Percentiles rank a stretch among this genome's conserved stretches.
Conservation (phyloP, 768 basidiomycete species). For the Ephemerocybe angulata region DNA sequence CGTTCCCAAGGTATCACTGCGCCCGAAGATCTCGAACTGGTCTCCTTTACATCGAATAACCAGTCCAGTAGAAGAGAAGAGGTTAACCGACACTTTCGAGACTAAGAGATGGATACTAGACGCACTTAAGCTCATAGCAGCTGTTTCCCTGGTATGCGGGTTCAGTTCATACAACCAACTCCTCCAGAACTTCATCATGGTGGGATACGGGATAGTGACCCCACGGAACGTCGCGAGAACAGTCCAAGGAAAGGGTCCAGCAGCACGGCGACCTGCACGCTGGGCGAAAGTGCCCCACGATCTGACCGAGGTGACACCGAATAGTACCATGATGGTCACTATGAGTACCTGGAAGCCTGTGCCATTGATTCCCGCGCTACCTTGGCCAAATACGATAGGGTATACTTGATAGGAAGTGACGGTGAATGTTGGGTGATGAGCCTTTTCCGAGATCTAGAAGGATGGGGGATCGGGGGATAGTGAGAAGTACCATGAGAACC, state of each 20-base stretch:
- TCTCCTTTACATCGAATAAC: slow-evolving; percentile 56
- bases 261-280: slow-evolving; percentile 70
- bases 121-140: slow-evolving; percentile 73
- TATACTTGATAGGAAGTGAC: slow-evolving; percentile 39
- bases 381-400: slow-evolving; percentile 55
- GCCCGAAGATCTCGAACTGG: slow-evolving; percentile 70
- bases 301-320: slow-evolving; percentile 64
- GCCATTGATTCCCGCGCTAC: slow-evolving; percentile 53
- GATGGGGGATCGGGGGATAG: background rate
- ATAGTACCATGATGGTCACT: slow-evolving; percentile 63
- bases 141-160: slow-evolving; percentile 68
- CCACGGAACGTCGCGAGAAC: slow-evolving; percentile 74
- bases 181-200: slow-evolving; percentile 63
- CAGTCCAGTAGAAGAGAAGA: slow-evolving; percentile 44
- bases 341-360: slow-evolving; percentile 72
- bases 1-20: slow-evolving; percentile 64
- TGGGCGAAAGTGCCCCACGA: slow-evolving; percentile 73
- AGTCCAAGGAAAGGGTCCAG: slow-evolving; percentile 74
- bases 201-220: slow-evolving; percentile 69
- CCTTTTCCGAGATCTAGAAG: too few relatives aligned
- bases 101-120: background rate
- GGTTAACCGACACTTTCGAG: background rate
- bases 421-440: too few relatives aligned
- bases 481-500: slow-evolving; percentile 55
- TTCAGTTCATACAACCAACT: slow-evolving; percentile 73